Evolutionary conservation across 1,284 basidiomycete species (phyloP).

Genomic region (Phylloporus gajari): DNA sequence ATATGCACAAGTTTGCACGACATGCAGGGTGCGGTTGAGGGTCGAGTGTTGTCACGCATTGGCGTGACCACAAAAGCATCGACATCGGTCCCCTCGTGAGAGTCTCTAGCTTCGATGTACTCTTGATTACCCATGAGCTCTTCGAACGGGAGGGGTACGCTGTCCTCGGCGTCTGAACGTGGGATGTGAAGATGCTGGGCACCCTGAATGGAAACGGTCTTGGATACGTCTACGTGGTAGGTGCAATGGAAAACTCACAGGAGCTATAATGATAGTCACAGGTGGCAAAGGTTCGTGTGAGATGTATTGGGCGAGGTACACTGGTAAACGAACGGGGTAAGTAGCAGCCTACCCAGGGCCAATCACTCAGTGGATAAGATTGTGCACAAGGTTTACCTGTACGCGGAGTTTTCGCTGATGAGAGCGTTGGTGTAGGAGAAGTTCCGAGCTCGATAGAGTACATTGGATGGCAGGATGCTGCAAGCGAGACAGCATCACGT

Average conservation of each 20-base stretch:
- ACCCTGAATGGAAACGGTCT: constrained; percentile 28
- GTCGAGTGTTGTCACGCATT: constrained; percentile 13
- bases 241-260: constrained; percentile 34
- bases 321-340: constrained; percentile 55
- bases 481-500: constrained; percentile 51
- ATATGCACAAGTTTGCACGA: too few species aligned
- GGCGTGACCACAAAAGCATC: constrained; percentile 33
- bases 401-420: constrained; percentile 43
- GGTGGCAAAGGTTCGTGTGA: constrained; percentile 41
- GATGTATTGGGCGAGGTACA: constrained; percentile 50
- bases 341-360: constrained; percentile 47
- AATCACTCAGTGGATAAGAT: constrained; percentile 4
- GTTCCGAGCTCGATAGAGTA: constrained; percentile 34
- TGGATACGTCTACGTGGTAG: constrained; percentile 5
- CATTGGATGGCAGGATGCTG: constrained; percentile 45
- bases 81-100: constrained; percentile 34
- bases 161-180: constrained; percentile 29
- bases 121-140: constrained; percentile 36
- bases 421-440: constrained; percentile 39
- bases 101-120: constrained; percentile 34
- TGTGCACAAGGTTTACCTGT: constrained; percentile 46
- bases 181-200: constrained; percentile 45
- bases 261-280: constrained; percentile 47
- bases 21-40: too few species aligned
- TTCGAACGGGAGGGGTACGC: constrained; percentile 40